A percentile compares a stretch with the other conserved stretches of the same genome.
phyloP scores from a whole-genome alignment of 805 yeast species.

The Metschnikowia borealis region DNA sequence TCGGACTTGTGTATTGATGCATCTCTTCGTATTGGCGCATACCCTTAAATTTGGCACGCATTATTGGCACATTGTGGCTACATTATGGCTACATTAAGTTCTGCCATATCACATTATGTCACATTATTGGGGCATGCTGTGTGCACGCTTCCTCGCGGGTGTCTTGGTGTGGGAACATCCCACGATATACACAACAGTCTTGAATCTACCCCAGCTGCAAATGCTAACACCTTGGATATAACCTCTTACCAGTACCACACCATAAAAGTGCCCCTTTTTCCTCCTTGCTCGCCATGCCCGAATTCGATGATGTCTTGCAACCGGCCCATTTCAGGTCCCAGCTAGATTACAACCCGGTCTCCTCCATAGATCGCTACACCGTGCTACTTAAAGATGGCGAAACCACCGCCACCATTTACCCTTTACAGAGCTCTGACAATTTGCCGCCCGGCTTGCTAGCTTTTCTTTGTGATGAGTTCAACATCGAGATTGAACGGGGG shows the following conservation, averaged over 20 bases:
- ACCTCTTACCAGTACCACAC: too few relatives aligned
- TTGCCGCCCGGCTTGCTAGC: slow-evolving; percentile 76
- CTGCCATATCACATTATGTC: neutral
- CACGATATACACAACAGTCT: slow-evolving; percentile 25
- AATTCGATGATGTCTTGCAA: slow-evolving; percentile 48
- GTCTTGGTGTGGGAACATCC: slow-evolving; percentile 6
- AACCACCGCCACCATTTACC: slow-evolving; percentile 90
- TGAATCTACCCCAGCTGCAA: slow-evolving; percentile 27
- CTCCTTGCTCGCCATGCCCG: slow-evolving; percentile 36
- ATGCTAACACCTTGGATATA: neutral
- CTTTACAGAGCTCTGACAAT: slow-evolving; percentile 61
- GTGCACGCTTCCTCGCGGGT: neutral
- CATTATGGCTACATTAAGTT: neutral
- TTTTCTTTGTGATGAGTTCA: slow-evolving; percentile 86
- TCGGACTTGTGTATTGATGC: too few relatives aligned
- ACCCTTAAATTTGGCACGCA: too few relatives aligned
- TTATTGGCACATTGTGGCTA: too few relatives aligned
- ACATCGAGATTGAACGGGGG: slow-evolving; percentile 87
- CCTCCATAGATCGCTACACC: slow-evolving; percentile 59
- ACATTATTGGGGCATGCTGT: neutral
- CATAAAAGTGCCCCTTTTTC: too few relatives aligned
- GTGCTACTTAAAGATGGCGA: slow-evolving; percentile 82
- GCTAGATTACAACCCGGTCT: slow-evolving; percentile 33
- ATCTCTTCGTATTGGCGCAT: too few relatives aligned
- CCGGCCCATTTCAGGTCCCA: slow-evolving; percentile 43